phyloP scores from a whole-genome alignment of 2,329 filamentous ascomycete genomes.

The Aspergillus thermomutatus region DNA sequence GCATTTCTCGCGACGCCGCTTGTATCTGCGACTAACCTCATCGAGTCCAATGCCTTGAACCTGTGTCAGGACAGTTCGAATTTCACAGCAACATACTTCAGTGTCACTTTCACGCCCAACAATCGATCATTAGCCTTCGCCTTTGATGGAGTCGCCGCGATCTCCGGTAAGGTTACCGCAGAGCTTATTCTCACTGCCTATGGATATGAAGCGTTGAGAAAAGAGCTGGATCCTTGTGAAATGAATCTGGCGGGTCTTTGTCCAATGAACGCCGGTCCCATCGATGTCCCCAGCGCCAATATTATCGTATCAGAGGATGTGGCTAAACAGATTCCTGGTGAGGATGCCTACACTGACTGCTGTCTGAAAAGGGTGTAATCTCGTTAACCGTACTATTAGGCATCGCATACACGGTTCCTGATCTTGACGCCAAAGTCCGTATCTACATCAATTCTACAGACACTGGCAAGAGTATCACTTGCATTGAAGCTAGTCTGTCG shows the following conservation, averaged over 20 bases:
- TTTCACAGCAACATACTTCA: conserved; percentile 84
- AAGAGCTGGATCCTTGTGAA: conserved; percentile 72
- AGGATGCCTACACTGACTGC: conserved; percentile 16
- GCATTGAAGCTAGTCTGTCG: conserved; percentile 80
- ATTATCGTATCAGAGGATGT: conserved; percentile 57
- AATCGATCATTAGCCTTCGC: conserved; percentile 71
- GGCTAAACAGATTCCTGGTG: conserved; percentile 65
- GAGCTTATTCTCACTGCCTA: conserved; percentile 76
- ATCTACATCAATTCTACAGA: conserved; percentile 74
- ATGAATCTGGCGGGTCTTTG: conserved; percentile 71
- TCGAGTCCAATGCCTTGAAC: conserved; percentile 79
- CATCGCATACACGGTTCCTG: conserved; percentile 85
- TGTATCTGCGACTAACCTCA: conserved; percentile 61
- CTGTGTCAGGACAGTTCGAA: conserved; percentile 78
- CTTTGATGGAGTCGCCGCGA: conserved; percentile 75
- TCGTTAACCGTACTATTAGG: conserved; percentile 35
- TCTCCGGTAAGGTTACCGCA: conserved; percentile 77
- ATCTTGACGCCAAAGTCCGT: conserved; percentile 81
- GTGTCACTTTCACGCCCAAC: conserved; percentile 61
- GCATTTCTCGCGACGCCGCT: conserved; percentile 45
- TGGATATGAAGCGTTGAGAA: conserved; percentile 68
- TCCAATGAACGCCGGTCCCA: conserved; percentile 82
- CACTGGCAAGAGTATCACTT: conserved; percentile 67
- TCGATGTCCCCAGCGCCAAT: conserved; percentile 68
- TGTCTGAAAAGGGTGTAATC: conserved; percentile 1